A percentile compares a stretch with the other conserved stretches of the same genome.
phyloP scores from a whole-genome alignment of 345 rosid genomes.

The Geranium rotundifolium region DNA sequence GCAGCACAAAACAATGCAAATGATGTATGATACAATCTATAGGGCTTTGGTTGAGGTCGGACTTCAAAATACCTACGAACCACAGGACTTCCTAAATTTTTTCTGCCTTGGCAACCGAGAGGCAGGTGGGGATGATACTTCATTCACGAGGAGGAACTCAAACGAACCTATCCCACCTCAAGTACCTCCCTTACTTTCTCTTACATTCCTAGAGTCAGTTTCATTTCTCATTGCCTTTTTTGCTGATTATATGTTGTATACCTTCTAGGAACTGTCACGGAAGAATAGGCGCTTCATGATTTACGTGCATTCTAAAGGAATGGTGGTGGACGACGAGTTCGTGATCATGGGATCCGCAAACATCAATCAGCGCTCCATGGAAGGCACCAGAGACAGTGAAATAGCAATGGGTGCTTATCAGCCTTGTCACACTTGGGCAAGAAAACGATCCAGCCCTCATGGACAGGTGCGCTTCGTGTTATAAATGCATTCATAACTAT shows the following conservation, averaged over 20 bases:
- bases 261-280: conserved; percentile 37
- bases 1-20: conserved; percentile 88
- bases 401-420: conserved; percentile 98
- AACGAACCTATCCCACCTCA: conserved; percentile 31
- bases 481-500: too few relatives aligned
- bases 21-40: conserved; percentile 81
- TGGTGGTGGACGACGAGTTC: conserved; percentile 92
- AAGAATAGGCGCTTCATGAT: conserved; percentile 79
- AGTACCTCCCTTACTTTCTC: conserved; percentile 20
- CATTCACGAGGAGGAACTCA: conserved; percentile 15
- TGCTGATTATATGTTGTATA: conserved; percentile 3
- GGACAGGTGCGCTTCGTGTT: conserved; percentile 47
- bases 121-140: conserved; percentile 25
- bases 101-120: conserved; percentile 94
- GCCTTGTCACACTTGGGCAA: conserved; percentile 56
- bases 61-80: conserved; percentile 54
- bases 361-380: conserved; percentile 91
- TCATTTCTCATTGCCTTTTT: neutral
- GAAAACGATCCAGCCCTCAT: conserved; percentile 32
- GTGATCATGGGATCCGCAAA: conserved; percentile 86
- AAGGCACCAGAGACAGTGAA: conserved; percentile 89
- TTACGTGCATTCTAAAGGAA: conserved; percentile 88
- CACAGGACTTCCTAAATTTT: conserved; percentile 84
- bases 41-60: conserved; percentile 73
- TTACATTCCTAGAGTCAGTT: neutral